These are phyloP conservation scores for Plasmodium billcollinsi DNA, from an alignment of 169 alveolate genomes.

Conservation along the genomic window DNA sequence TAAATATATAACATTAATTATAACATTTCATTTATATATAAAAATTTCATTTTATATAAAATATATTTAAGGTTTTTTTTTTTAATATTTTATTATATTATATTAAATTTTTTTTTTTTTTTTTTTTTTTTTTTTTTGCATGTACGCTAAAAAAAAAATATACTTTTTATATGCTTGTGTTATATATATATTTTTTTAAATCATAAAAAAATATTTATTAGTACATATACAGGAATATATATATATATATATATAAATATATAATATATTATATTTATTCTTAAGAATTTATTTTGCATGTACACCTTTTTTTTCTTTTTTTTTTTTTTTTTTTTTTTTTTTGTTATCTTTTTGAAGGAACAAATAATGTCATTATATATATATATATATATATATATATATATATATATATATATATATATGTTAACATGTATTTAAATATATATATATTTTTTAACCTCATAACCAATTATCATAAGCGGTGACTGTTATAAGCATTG, in stretches of 20 bases:
- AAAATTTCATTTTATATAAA: not conserved
- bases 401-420: not conserved
- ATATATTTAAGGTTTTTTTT: not conserved
- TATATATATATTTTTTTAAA: slow-evolving; percentile 23
- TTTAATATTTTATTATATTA: no score
- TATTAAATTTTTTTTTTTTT: not conserved
- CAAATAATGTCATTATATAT: slow-evolving; percentile 20
- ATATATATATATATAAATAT: slow-evolving; percentile 9
- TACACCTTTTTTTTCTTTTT: slow-evolving; percentile 50
- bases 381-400: not conserved
- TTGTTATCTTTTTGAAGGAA: not conserved
- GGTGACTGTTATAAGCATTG: no score
- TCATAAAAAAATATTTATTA: slow-evolving; percentile 24
- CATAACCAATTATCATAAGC: no score
- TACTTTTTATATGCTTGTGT: slow-evolving; percentile 8
- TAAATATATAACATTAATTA: no score
- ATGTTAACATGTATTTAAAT: not conserved
- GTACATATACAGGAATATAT: slow-evolving; percentile 10
- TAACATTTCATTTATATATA: no score
- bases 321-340: slow-evolving; percentile 1
- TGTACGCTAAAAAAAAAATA: slow-evolving; percentile 17
- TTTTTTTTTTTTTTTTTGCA: slow-evolving; percentile 16
- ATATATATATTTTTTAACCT: no score
- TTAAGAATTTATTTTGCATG: slow-evolving; percentile 14
- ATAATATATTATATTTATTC: slow-evolving; percentile 7